Evolutionary conservation across 1,284 basidiomycete species (phyloP).

Genomic region (Malassezia pachydermatis): DNA sequence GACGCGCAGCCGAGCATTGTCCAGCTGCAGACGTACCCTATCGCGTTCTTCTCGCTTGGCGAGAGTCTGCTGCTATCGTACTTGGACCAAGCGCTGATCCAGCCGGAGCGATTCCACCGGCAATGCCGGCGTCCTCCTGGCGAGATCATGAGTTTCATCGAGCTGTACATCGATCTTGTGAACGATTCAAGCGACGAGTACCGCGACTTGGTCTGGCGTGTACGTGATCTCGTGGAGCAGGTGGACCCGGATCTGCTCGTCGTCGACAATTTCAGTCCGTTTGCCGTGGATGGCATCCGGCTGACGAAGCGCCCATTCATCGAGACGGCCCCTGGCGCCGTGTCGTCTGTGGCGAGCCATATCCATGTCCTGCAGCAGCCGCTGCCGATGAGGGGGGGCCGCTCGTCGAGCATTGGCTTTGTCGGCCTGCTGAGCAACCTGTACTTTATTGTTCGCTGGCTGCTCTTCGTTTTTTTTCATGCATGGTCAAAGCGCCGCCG

Average conservation of each 20-base stretch:
- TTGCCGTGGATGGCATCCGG: slow-evolving; percentile 26
- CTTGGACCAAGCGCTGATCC: slow-evolving; percentile 12
- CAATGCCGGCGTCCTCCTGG: slow-evolving; percentile 13
- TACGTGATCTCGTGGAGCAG: slow-evolving; percentile 20
- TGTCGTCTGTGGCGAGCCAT: slow-evolving; percentile 20
- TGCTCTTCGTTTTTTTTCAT: slow-evolving; percentile 13
- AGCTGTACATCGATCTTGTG: slow-evolving; percentile 11
- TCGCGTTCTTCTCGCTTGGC: slow-evolving; percentile 17
- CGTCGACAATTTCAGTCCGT: slow-evolving; percentile 29
- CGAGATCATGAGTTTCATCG: slow-evolving; percentile 11
- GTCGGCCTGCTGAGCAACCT: slow-evolving; percentile 13
- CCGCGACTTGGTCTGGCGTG: slow-evolving; percentile 14
- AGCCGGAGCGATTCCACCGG: slow-evolving; percentile 19
- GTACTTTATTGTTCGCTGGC: slow-evolving; percentile 9
- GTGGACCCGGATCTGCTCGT: slow-evolving; percentile 26
- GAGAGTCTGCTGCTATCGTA: slow-evolving; percentile 9
- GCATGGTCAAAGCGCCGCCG: slow-evolving; percentile 14
- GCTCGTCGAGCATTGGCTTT: slow-evolving; percentile 18
- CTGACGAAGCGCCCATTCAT: slow-evolving; percentile 23
- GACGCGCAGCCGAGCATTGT: not conserved
- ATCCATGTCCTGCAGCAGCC: slow-evolving; percentile 18
- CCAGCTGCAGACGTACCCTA: not conserved
- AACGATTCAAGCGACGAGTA: slow-evolving; percentile 13
- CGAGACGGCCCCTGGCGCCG: slow-evolving; percentile 24
- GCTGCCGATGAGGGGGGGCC: slow-evolving; percentile 23